Base-by-base conservation (phyloP, 352 stramenopile genomes). In the Pilasporangium apinafurcum region DNA sequence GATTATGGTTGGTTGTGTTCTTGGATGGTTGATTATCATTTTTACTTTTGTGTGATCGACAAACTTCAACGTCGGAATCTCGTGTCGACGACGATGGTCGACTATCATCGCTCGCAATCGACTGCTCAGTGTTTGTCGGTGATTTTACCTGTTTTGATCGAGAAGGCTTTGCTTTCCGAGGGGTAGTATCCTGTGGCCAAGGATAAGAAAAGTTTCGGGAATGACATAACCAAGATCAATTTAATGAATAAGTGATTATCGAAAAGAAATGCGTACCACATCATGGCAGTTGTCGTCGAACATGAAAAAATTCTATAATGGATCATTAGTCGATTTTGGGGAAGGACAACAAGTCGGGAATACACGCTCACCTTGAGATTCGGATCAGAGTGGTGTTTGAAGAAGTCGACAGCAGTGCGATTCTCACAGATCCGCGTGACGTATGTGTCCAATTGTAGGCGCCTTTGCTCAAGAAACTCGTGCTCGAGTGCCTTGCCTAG, bases 211-310 rank as follows among this genome's bases (percentile, higher is more conserved):
- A n/a, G n/a, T n/a, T n/a, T n/a, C n/a, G n/a, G n/a, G n/a, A n/a
- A n/a, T n/a, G n/a, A n/a, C n/a, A n/a, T n/a, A n/a, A n/a, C n/a
- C n/a, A 13, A 26, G 8, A 3, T 32, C 4, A 30, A 32, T 14
- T 9, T 31, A 20, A 32, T 22, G 14, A 20, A 16, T 5, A 3
- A 3, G 4, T 22, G 7, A 8, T 16, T n/a, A 42, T 14, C n/a
- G 13, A 1, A 10, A 34, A 8, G 17, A 35, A 14, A 29, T 27
- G 67, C 65, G 41, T 49, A 87, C 75, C 59, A 76, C 64, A 20
- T 75, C 47, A 17, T 72, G 54, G 42, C 75, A 87, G 56, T 87
- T 59, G 20, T 68, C 57, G 26, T 83, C 75, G 37, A 87, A 84
- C n/a, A 36, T 37, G 36, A 85, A 68, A 46, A 87, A 85, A 31